Evolutionary conservation across 768 basidiomycete species (phyloP).

Genomic region (Chiua virens): DNA sequence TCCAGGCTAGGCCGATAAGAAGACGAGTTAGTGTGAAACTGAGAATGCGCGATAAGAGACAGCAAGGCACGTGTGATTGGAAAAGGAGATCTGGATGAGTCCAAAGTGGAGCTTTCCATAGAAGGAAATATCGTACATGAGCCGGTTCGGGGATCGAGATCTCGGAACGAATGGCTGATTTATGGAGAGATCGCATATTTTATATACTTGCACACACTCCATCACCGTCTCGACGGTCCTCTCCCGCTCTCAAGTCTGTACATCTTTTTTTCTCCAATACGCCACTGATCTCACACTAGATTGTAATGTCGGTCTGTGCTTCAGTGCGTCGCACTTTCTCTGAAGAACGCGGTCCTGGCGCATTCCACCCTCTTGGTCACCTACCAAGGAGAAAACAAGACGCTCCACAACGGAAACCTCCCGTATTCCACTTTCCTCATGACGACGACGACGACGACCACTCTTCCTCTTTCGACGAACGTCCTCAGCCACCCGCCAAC

Average conservation of each 20-base stretch:
- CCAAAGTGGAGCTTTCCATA: constrained; percentile 22
- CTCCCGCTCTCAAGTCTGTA: background rate
- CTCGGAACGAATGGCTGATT: constrained; percentile 10
- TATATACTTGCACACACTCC: constrained; percentile 1
- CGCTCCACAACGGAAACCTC: constrained; percentile 15
- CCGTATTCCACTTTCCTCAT: constrained; percentile 19
- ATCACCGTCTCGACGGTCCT: background rate
- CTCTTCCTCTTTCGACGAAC: constrained; percentile 16
- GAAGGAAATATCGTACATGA: background rate
- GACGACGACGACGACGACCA: constrained; percentile 29
- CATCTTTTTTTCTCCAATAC: background rate
- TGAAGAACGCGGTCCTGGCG: constrained; percentile 44
- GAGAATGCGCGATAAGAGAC: constrained; percentile 11
- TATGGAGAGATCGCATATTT: constrained; percentile 8
- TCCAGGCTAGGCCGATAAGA: too few species aligned
- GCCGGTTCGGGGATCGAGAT: constrained; percentile 24
- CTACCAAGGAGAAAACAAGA: constrained; percentile 42
- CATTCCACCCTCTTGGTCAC: constrained; percentile 46
- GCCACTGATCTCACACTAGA: constrained; percentile 14
- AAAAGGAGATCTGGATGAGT: constrained; percentile 15
- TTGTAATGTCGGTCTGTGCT: constrained; percentile 7
- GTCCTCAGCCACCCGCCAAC: constrained; percentile 2
- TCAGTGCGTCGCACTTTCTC: constrained; percentile 32
- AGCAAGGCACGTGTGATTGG: constrained; percentile 22
- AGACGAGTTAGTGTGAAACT: too few species aligned